These are phyloP conservation scores for Berkeleyomyces rouxiae DNA, from an alignment of 2,329 filamentous ascomycete genomes.

Conservation along the genomic window DNA sequence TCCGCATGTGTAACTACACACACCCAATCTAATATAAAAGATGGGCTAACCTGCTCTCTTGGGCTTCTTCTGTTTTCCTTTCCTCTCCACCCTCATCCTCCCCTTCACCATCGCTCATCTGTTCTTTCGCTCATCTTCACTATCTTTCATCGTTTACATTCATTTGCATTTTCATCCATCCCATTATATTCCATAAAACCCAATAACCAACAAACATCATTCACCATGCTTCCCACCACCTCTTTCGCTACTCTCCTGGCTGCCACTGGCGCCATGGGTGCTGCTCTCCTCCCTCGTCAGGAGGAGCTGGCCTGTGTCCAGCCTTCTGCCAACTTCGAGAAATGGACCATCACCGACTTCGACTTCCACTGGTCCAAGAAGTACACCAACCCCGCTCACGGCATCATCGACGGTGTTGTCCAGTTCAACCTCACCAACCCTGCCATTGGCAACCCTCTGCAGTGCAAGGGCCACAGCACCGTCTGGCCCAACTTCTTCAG, in stretches of 20 bases:
- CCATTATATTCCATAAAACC: background rate
- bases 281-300: background rate
- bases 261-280: constrained; percentile 7
- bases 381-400: constrained; percentile 36
- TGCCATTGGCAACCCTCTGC: constrained; percentile 22
- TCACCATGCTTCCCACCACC: constrained; percentile 7
- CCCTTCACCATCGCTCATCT: too few species aligned
- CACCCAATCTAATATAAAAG: too few species aligned
- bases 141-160: too few species aligned
- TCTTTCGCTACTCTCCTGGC: constrained; percentile 4
- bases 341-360: constrained; percentile 29
- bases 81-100: too few species aligned
- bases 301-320: constrained; percentile 15
- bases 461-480: constrained; percentile 26
- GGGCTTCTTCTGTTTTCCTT: too few species aligned
- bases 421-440: constrained; percentile 33
- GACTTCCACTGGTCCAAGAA: constrained; percentile 32
- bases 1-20: too few species aligned
- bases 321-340: constrained; percentile 14
- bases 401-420: constrained; percentile 30
- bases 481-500: constrained; percentile 34
- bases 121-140: too few species aligned
- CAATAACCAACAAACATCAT: background rate
- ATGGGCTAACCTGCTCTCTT: too few species aligned
- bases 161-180: background rate